Percentiles rank a stretch among this genome's conserved stretches.
Evolutionary conservation across 345 rosid genomes (phyloP).

Genomic region (Triadica sebifera): DNA sequence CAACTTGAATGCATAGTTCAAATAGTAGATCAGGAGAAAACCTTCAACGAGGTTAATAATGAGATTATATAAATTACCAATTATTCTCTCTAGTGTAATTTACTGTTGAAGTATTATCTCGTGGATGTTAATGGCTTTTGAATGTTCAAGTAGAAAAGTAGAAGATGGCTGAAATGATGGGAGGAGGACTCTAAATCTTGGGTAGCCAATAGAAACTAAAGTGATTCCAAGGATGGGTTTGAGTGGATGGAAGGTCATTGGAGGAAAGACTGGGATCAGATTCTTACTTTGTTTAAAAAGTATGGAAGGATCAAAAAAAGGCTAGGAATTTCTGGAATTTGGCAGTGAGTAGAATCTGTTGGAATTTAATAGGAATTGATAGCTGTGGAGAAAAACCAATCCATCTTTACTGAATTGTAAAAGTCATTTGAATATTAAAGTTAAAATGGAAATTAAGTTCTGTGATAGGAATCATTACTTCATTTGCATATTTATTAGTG

Average conservation of each 20-base stretch:
- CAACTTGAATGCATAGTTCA: slow-evolving; percentile 41
- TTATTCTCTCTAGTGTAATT: slow-evolving; percentile 3
- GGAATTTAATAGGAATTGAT: slow-evolving; percentile 7
- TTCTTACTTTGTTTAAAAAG: slow-evolving; percentile 33
- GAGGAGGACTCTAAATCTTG: slow-evolving; percentile 8
- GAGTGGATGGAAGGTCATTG: slow-evolving; percentile 20
- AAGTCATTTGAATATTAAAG: slow-evolving; percentile 15
- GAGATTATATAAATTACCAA: slow-evolving; percentile 1
- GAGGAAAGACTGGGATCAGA: slow-evolving; percentile 34
- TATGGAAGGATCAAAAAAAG: slow-evolving; percentile 22
- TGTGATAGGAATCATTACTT: slow-evolving; percentile 7
- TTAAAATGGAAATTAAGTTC: background rate
- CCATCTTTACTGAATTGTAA: slow-evolving; percentile 1
- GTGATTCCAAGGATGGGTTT: no score
- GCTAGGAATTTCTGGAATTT: background rate
- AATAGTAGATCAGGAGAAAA: slow-evolving; percentile 17
- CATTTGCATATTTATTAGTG: background rate
- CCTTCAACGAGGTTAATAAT: slow-evolving; percentile 5
- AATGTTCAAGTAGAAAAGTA: slow-evolving; percentile 33
- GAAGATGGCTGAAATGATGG: slow-evolving; percentile 21
- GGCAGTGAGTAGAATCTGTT: slow-evolving; percentile 7
- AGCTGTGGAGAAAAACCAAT: slow-evolving; percentile 9
- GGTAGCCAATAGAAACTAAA: slow-evolving; percentile 15
- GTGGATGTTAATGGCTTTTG: slow-evolving; percentile 11
- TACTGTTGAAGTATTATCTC: background rate